Percentiles rank a stretch among this genome's conserved stretches.
Evolutionary conservation across 1,139 yeast genomes (phyloP).

Genomic region (Kurtzmaniella quercitrusa): DNA sequence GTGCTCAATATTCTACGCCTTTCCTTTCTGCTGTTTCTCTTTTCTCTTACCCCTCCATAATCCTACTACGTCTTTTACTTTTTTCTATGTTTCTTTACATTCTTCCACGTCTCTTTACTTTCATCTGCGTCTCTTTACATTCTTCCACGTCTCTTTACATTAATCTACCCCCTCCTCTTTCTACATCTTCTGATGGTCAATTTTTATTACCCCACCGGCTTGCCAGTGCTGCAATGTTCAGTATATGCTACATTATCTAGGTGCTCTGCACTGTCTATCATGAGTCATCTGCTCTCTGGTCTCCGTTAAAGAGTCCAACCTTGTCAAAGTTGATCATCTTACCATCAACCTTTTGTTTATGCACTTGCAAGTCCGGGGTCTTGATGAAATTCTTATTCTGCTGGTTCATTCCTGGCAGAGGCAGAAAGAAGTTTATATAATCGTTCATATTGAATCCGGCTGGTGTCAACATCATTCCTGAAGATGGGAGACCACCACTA

Average conservation of each 20-base stretch:
- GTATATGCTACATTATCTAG: neutral
- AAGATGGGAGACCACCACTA: conserved; percentile 30
- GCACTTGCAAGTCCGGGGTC: conserved; percentile 40
- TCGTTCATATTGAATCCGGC: conserved; percentile 82
- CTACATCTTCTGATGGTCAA: too few species aligned
- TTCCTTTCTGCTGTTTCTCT: too few species aligned
- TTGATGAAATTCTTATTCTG: conserved; percentile 28
- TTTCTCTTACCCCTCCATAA: too few species aligned
- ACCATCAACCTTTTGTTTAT: conserved; percentile 34
- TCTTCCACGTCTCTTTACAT: too few species aligned
- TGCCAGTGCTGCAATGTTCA: neutral
- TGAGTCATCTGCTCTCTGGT: neutral
- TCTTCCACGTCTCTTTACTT: too few species aligned
- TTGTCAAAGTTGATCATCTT: conserved; percentile 44
- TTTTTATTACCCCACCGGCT: neutral
- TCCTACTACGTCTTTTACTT: too few species aligned
- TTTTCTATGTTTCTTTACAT: too few species aligned
- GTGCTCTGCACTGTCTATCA: conserved; percentile 1
- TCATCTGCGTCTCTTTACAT: too few species aligned
- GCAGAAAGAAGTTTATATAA: conserved; percentile 73
- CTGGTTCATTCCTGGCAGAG: conserved; percentile 51
- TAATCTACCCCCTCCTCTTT: too few species aligned
- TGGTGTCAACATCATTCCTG: conserved; percentile 48
- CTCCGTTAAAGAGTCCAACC: conserved; percentile 13
- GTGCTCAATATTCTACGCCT: too few species aligned